Evolutionary conservation across 2,329 filamentous ascomycete genomes (phyloP), one percentile per base, ranked within the genome.

Genomic region (Cytospora leucostoma): DNA sequence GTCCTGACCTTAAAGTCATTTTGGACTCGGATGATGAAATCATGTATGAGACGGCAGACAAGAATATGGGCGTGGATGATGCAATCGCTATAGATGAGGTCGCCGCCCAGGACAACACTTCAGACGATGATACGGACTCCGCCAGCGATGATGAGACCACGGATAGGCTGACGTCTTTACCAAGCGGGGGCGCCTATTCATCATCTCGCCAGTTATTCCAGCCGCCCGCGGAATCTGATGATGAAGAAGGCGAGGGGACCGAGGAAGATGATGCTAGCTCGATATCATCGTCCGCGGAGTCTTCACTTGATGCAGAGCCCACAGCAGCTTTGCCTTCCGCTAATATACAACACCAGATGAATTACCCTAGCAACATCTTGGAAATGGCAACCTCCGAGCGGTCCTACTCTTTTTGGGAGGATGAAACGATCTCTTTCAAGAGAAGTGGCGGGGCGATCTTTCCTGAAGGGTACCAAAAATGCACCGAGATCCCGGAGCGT

Each of bases 31-130:
- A 63, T 34, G 57, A 61, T 33, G 64, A 63, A 5, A 65, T 65
- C 49, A 65, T 57, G 15, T 65, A 65, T n/a, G 64, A 65, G 40
- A 38, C 61, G n/a, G 7, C 49, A 19, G 34, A 33, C 10, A 59
- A 56, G 40, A 27, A 32, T 2, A 32, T 17, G 2, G 34, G 40
- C 2, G 13, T 34, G 12, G 49, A 57, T 19, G 54, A 47, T 11
- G 35, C 32, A 33, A n/a, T 40, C 15, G 57, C 19, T 21, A n/a
- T 47, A 8, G 44, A 47, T 47, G 44, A 35, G 47, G 57, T 44
- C 17, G 54, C 37, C 32, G 13, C 10, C 27, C n/a, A 34, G 17
- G 61, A 63, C 6, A 53, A 51, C 35, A 35, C 59, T 34, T 55
- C 51, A 5, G 51, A 50, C 6, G 40, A 61, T 10, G 59, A 61